Conservation (phyloP, 805 yeast species). For the Kuraishia ogatae region DNA sequence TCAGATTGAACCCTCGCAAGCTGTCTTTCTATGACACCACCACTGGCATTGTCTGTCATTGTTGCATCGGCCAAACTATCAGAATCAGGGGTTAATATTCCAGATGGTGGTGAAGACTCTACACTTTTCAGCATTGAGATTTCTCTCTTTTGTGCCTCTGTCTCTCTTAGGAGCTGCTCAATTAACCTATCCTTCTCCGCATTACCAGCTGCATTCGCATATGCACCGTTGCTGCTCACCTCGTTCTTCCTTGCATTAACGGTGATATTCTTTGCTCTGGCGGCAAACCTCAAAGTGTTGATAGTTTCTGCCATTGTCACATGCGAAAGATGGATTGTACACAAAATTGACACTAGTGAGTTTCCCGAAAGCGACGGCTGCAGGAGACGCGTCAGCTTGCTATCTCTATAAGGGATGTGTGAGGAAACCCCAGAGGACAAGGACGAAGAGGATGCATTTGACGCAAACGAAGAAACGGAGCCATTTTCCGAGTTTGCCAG, state of each 20-base stretch:
- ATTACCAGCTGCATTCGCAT: constrained; percentile 15
- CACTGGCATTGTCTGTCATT: background rate
- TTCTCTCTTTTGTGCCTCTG: constrained; percentile 55
- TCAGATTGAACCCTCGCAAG: constrained; percentile 40
- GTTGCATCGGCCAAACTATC: constrained; percentile 21
- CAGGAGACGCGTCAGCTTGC: constrained; percentile 79
- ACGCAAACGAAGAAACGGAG: constrained; percentile 7
- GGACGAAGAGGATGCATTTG: constrained; percentile 17
- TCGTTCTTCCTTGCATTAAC: constrained; percentile 55
- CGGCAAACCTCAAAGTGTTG: constrained; percentile 85
- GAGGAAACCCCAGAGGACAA: constrained; percentile 20
- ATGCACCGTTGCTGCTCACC: constrained; percentile 7
- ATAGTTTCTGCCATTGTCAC: constrained; percentile 67
- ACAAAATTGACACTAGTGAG: constrained; percentile 74
- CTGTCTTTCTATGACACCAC: constrained; percentile 12
- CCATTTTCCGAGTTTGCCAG: constrained; percentile 1
- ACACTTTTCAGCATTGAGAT: constrained; percentile 27
- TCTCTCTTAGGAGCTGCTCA: constrained; percentile 45
- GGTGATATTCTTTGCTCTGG: constrained; percentile 81
- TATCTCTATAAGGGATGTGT: constrained; percentile 90
- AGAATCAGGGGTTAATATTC: constrained; percentile 10
- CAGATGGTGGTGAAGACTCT: background rate
- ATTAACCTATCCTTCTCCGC: constrained; percentile 42
- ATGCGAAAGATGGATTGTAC: constrained; percentile 70
- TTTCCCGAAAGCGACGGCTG: constrained; percentile 91